Evolutionary conservation across 2,329 filamentous ascomycete species (phyloP).

Genomic region (Colletotrichum brevisporum): DNA sequence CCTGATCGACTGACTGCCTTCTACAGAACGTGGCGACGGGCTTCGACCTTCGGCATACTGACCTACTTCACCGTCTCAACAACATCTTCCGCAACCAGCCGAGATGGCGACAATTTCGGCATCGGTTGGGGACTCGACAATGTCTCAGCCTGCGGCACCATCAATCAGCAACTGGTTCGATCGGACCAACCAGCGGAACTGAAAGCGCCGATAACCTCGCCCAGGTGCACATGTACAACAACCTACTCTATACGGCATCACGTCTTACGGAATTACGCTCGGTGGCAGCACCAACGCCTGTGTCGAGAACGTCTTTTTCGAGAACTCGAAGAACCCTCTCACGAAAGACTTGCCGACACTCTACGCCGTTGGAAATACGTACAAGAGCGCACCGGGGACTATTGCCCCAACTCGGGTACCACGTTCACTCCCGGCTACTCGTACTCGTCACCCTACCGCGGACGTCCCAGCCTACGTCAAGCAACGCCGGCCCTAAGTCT

Average conservation of each 20-base stretch:
- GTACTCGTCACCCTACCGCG: conserved; percentile 28
- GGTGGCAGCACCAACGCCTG: conserved; percentile 36
- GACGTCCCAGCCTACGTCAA: conserved; percentile 37
- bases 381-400: conserved; percentile 33
- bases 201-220: conserved; percentile 37
- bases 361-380: conserved; percentile 24
- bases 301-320: conserved; percentile 40
- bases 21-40: conserved; percentile 39
- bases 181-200: conserved; percentile 40
- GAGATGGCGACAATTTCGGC: conserved; percentile 42
- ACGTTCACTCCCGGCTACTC: conserved; percentile 31
- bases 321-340: conserved; percentile 37
- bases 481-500: conserved; percentile 28
- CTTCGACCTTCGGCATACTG: conserved; percentile 39
- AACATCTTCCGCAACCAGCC: conserved; percentile 42
- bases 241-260: conserved; percentile 38
- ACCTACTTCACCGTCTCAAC: conserved; percentile 43
- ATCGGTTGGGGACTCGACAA: conserved; percentile 43
- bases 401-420: conserved; percentile 32
- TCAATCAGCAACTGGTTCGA: conserved; percentile 42
- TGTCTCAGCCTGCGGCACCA: conserved; percentile 36
- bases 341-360: conserved; percentile 28
- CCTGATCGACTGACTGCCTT: conserved; percentile 42
- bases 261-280: conserved; percentile 40
- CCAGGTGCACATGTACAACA: conserved; percentile 42